Conservation (phyloP, 352 stramenopile species). For the Elongisporangium senticosum region DNA sequence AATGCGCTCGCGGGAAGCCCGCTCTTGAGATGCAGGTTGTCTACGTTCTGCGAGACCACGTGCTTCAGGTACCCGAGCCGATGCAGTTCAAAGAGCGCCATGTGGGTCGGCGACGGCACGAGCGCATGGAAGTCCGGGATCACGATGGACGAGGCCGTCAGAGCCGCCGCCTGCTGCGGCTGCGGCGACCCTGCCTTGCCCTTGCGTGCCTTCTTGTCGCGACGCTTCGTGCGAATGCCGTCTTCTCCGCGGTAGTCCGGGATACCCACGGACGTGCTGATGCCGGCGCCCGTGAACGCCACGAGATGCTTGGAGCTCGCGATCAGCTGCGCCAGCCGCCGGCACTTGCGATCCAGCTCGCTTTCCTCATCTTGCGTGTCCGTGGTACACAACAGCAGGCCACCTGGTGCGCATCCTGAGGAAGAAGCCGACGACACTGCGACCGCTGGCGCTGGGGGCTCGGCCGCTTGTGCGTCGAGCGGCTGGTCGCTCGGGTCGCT, state of each 20-base stretch:
- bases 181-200: not conserved
- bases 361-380: slow-evolving; percentile 5
- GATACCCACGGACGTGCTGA: slow-evolving; percentile 74
- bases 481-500: slow-evolving; percentile 2
- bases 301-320: slow-evolving; percentile 57
- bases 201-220: slow-evolving; percentile 20
- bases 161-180: slow-evolving; percentile 1
- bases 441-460: not conserved
- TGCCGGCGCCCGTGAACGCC: slow-evolving; percentile 74
- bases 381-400: not conserved
- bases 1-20: slow-evolving; percentile 43
- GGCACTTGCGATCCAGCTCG: slow-evolving; percentile 51
- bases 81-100: slow-evolving; percentile 75
- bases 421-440: not conserved
- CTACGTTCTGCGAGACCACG: slow-evolving; percentile 79
- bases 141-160: slow-evolving; percentile 2
- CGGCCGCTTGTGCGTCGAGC: not conserved
- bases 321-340: slow-evolving; percentile 56
- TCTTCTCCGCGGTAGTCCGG: slow-evolving; percentile 81
- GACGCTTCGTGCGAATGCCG: slow-evolving; percentile 67
- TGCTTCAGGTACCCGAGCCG: slow-evolving; percentile 68
- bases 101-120: slow-evolving; percentile 74
- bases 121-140: slow-evolving; percentile 66
- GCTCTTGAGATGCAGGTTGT: slow-evolving; percentile 83
- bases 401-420: slow-evolving; percentile 3